Evolutionary conservation across 1,284 basidiomycete genomes (phyloP), one percentile per base, ranked within the genome.

Genomic region (Moniliella sp.): DNA sequence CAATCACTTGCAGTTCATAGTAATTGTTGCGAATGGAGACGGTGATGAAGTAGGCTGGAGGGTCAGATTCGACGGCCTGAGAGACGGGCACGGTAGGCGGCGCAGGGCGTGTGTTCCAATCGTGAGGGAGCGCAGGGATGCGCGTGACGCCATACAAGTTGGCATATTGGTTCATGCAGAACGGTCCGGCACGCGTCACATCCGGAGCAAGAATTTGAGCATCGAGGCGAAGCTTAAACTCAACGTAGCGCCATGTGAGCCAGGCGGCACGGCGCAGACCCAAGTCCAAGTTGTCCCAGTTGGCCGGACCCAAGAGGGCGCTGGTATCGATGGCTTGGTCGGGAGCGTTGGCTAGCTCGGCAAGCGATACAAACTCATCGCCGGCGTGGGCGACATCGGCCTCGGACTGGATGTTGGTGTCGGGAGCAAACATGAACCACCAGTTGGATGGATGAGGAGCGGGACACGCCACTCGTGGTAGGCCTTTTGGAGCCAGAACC

Each of bases 401-500:
- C 12, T 29, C 23, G 37, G 68, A 66, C 33, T 68, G 64, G 37
- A 50, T 55, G 10, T n/a, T n/a, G 61, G 47, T 52, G 72, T 69
- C 27, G 66, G 60, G 23, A 62, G 61, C 56, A 86, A 79, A n/a
- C 81, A 69, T 27, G 93, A 67, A 86, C 86, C 94, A 86, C 86
- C 94, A 57, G 94, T 93, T 5, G 83, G 88, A 63, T 94, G 79
- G 51, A 97, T 64, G 37, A 82, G 67, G 18, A 94, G 66, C 0
- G 88, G 82, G 1, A 73, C 72, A 28, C 86, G 72, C 75, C 76
- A 82, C 62, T 83, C 78, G 40, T 82, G 74, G 62, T 94, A 97
- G 0, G 81, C 76, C 45, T 78, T 76, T 46, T 77, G 74, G 36
- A 76, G 66, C 88, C 88, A 94, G 50, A 86, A 77, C 34, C 80